These are phyloP conservation scores for Fusarium tricinctum DNA, from an alignment of 2,329 filamentous ascomycete genomes.

Conservation along the genomic window DNA sequence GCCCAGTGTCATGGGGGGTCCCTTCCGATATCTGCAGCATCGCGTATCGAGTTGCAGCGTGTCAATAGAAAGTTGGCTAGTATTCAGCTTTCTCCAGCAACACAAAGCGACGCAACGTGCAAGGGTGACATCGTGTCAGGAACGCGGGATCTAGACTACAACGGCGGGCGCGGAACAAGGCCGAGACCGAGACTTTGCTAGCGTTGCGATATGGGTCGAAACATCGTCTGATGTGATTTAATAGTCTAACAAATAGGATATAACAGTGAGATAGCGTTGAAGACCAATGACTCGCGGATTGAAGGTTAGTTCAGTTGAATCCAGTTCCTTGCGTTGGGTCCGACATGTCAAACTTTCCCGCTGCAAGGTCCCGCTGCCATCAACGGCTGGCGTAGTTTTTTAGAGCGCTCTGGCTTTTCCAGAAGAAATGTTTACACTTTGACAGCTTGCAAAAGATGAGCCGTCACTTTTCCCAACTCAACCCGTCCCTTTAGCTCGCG, in stretches of 20 bases:
- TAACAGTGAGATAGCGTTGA: neutral
- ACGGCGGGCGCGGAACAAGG: conserved; percentile 26
- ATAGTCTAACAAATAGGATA: neutral
- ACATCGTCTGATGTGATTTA: conserved; percentile 24
- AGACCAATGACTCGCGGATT: conserved; percentile 10
- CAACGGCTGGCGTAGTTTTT: conserved; percentile 11
- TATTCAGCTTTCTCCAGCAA: conserved; percentile 19
- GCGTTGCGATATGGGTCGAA: conserved; percentile 19
- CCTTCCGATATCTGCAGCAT: conserved; percentile 2
- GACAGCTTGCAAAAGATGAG: conserved; percentile 33
- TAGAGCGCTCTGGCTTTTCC: conserved; percentile 22
- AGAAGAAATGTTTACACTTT: conserved; percentile 23
- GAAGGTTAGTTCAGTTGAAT: neutral
- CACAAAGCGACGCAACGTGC: conserved; percentile 3
- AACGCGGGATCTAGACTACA: conserved; percentile 3
- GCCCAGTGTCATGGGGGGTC: conserved; percentile 6
- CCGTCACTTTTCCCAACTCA: conserved; percentile 15
- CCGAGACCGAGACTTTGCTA: conserved; percentile 32
- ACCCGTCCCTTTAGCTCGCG: neutral
- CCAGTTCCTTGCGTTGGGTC: neutral
- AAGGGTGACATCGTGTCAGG: conserved; percentile 26
- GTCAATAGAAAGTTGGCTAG: neutral
- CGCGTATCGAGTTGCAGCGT: conserved; percentile 29
- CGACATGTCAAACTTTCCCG: neutral
- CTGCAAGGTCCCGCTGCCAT: conserved; percentile 38